Base-by-base conservation (phyloP, 768 basidiomycete species). In the Calocybe gangraenosa region DNA sequence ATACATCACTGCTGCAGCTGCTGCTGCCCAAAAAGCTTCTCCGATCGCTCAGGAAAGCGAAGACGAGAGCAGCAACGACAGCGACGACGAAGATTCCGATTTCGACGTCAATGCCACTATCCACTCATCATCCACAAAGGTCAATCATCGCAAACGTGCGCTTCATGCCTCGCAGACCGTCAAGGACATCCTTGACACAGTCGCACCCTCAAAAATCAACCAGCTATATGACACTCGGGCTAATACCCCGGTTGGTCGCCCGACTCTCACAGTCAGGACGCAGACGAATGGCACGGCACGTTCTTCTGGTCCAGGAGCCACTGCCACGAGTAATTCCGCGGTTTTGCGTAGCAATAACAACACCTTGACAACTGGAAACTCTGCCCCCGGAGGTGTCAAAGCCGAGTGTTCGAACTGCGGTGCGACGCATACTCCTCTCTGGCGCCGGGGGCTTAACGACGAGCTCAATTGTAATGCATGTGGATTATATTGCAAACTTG, bases 381-480 rank as follows among this genome's bases (percentile, higher is more conserved):
- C 70, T 18, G 75, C 71, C 10, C 76, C 76, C 0, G 76, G 75
- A 7, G 75, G 76, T 34, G 74, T 75, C 47, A 92, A 91, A 67
- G 86, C 87, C 5, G 90, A 91, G 55, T 92, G 90, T 58, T 84
- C 84, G 6, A 92, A 91, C 63, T 92, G 89, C 55, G 90, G 89
- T 17, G 89, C 89, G 3, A 92, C 88, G 0, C 88, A 90, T 51
- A 92, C 90, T 0, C 89, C 90, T 6, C 75, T 92, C 20, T 92
- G 90, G 89, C 73, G 90, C 14, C 75, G 89, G 2, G 90, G 89
- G 0, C 63, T 92, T 54, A 92, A 91, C 50, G 90, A 92, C 52
- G 89, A 92, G 66, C 63, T 92, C 46, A 92, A 92, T 55, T 92
- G 90, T 59, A 92, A 92, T 54, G 89, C 89, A 0, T 92, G 89